These are phyloP conservation scores for Globisporangium parvum DNA, from an alignment of 352 stramenopile species.

Conservation along the genomic window DNA sequence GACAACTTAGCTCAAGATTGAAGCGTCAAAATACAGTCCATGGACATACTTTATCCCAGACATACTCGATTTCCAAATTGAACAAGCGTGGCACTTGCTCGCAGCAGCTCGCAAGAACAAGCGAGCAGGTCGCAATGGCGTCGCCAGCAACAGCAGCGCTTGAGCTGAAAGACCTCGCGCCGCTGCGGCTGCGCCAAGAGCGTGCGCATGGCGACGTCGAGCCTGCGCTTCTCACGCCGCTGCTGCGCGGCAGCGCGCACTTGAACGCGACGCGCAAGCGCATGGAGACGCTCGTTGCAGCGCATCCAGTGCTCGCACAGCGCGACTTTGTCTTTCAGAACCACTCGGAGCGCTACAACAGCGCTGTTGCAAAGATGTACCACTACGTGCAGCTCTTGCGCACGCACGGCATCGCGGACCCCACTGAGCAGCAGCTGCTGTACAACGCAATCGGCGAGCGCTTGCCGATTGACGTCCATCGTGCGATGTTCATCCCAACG, in stretches of 20 bases:
- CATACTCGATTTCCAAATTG: not conserved
- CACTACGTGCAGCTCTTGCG: slow-evolving; percentile 33
- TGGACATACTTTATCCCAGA: too few species aligned
- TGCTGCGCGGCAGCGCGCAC: slow-evolving; percentile 12
- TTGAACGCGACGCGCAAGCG: slow-evolving; percentile 12
- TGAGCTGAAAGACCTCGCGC: slow-evolving; percentile 20
- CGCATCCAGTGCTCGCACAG: slow-evolving; percentile 37
- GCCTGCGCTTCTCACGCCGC: not conserved
- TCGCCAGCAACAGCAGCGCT: not conserved
- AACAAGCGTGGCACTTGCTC: not conserved
- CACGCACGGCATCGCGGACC: slow-evolving; percentile 23
- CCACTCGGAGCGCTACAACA: slow-evolving; percentile 29
- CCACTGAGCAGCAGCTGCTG: slow-evolving; percentile 26
- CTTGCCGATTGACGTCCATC: slow-evolving; percentile 44
- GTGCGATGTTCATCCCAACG: slow-evolving; percentile 59
- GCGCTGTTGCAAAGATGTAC: slow-evolving; percentile 26
- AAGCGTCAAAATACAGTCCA: too few species aligned
- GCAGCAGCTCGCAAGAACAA: not conserved
- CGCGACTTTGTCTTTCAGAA: slow-evolving; percentile 41
- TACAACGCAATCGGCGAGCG: slow-evolving; percentile 43
- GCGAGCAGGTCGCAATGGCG: not conserved
- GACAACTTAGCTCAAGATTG: too few species aligned
- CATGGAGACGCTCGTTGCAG: slow-evolving; percentile 11
- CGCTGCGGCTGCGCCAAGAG: slow-evolving; percentile 17
- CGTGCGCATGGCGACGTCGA: slow-evolving; percentile 15